Evolutionary conservation across 164 flowering plant genomes (phyloP).

Genomic region (Amborella trichopoda): DNA sequence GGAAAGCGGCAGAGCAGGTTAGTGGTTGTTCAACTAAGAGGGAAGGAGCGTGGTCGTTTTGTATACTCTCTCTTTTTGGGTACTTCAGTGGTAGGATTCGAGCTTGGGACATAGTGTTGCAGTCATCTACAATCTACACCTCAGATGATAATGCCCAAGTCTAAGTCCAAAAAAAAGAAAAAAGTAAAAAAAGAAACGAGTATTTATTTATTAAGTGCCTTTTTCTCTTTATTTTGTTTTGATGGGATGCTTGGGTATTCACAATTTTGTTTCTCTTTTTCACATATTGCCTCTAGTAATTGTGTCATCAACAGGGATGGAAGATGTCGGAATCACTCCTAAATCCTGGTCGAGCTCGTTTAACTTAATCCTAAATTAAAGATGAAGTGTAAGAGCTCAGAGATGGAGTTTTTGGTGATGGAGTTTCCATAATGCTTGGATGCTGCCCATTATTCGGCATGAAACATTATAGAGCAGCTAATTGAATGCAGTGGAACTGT

Average conservation of each 20-base stretch:
- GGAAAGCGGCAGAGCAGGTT: slow-evolving; percentile 83
- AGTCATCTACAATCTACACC: no score
- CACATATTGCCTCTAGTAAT: neutral
- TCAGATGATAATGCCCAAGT: no score
- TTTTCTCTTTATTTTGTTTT: neutral
- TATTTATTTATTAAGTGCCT: neutral
- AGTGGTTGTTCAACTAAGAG: no score
- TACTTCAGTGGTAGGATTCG: no score
- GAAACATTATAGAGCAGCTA: neutral
- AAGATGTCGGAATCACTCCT: slow-evolving; percentile 88
- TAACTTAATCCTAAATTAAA: neutral
- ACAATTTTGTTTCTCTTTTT: neutral
- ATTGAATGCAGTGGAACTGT: neutral
- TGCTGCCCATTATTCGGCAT: neutral
- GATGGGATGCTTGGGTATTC: neutral
- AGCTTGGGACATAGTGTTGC: no score
- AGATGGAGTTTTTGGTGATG: no score
- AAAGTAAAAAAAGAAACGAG: no score
- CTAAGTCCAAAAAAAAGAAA: no score
- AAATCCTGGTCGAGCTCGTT: slow-evolving; percentile 89
- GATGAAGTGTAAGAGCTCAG: neutral
- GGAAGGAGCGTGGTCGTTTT: no score
- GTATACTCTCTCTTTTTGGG: neutral
- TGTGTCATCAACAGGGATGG: slow-evolving; percentile 85
- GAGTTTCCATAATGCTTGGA: neutral